These are phyloP conservation scores for Apiospora kogelbergensis DNA, from an alignment of 2,329 filamentous ascomycete species.

Conservation along the genomic window DNA sequence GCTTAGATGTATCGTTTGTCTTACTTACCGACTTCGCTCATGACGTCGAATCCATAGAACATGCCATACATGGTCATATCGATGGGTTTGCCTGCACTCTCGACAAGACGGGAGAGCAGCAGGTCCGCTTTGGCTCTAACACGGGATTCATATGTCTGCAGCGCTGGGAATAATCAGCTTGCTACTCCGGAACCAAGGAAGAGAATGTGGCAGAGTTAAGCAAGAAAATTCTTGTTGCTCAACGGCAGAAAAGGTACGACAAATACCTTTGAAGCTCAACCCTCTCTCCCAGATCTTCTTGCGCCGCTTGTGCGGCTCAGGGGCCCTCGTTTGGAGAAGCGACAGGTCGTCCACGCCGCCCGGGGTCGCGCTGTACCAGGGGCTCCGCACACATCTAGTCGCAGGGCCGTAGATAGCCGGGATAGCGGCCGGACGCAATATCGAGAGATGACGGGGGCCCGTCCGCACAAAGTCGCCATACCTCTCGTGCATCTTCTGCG, in stretches of 20 bases:
- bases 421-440: not conserved
- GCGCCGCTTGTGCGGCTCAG: not conserved
- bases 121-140: conserved; percentile 10
- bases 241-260: no score
- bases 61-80: conserved; percentile 10
- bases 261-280: conserved; percentile 14
- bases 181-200: no score
- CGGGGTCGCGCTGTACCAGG: not conserved
- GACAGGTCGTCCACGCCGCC: not conserved
- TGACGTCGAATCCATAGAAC: conserved; percentile 13
- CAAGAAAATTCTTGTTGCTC: no score
- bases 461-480: conserved; percentile 16
- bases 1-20: conserved; percentile 15
- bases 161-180: not conserved
- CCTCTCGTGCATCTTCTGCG: not conserved
- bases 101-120: not conserved
- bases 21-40: conserved; percentile 13
- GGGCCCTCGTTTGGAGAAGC: not conserved
- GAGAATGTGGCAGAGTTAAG: no score
- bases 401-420: not conserved
- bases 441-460: conserved; percentile 18
- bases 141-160: conserved; percentile 9
- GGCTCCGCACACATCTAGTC: not conserved
- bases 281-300: conserved; percentile 12
- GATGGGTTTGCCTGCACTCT: conserved; percentile 6